Conservation (phyloP, 345 rosid species). For the Populus deltoides region DNA sequence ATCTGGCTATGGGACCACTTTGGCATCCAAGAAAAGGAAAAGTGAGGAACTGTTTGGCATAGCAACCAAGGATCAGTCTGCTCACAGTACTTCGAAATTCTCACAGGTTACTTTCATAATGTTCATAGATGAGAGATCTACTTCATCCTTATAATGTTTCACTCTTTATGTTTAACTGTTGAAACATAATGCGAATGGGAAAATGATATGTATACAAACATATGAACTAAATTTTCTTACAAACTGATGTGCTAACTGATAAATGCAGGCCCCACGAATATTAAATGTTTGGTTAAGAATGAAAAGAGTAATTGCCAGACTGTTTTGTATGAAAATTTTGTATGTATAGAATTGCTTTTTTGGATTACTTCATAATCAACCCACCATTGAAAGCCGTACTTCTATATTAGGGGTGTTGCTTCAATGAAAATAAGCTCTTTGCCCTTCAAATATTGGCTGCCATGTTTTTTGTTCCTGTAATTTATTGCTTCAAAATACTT, state of each 20-base stretch:
- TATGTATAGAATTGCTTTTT: background rate
- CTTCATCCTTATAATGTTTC: background rate
- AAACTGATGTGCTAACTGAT: background rate
- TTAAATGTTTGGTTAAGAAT: background rate
- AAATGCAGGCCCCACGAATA: background rate
- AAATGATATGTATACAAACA: background rate
- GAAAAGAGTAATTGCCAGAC: no score
- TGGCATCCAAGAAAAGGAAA: slow-evolving; percentile 54
- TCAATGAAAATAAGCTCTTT: background rate
- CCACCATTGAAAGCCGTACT: background rate
- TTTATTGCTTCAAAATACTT: background rate
- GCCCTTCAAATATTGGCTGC: no score
- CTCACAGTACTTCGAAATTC: slow-evolving; percentile 20
- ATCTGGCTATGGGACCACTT: slow-evolving; percentile 50
- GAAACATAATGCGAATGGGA: background rate
- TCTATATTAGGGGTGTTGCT: background rate
- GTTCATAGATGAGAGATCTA: slow-evolving; percentile 6
- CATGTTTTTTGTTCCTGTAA: background rate
- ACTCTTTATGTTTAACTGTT: background rate
- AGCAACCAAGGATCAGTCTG: slow-evolving; percentile 29
- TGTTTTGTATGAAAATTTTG: no score
- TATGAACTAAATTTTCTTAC: background rate
- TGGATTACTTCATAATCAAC: background rate
- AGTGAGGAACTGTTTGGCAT: slow-evolving; percentile 35
- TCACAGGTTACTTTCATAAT: slow-evolving; percentile 32